These are phyloP conservation scores for Carex arenaria DNA, from an alignment of 202 grass and related monocot genomes.

Conservation along the genomic window DNA sequence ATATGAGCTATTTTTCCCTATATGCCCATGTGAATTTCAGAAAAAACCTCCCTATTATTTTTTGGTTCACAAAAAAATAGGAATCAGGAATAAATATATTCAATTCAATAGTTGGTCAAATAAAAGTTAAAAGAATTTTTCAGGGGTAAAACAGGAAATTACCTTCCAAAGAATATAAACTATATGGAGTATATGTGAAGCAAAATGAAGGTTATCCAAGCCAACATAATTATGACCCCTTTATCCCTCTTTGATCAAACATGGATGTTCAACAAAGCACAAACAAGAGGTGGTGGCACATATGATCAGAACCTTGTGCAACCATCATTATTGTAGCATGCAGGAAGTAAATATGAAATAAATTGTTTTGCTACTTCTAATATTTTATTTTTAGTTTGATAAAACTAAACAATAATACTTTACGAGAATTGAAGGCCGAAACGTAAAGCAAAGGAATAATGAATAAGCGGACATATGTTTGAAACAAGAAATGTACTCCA, in stretches of 20 bases:
- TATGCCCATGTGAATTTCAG: not conserved
- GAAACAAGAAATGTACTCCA: not conserved
- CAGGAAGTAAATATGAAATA: not conserved
- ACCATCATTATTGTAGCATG: conserved; percentile 4
- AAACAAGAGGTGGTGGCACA: not conserved
- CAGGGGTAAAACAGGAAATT: conserved; percentile 16
- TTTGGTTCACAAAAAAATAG: not conserved
- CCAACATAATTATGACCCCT: conserved; percentile 23
- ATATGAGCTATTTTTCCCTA: not conserved
- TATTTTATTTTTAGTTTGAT: not conserved
- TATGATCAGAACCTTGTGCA: not conserved
- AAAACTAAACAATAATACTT: not conserved
- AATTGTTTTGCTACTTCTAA: conserved; percentile 4
- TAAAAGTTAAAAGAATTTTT: not conserved
- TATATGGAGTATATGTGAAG: conserved; percentile 10
- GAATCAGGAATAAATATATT: not conserved
- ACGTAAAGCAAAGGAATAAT: not conserved
- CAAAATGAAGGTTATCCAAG: conserved; percentile 3
- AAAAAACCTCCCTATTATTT: not conserved
- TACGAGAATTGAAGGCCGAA: not conserved
- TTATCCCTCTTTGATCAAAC: not conserved
- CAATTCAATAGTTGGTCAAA: not conserved
- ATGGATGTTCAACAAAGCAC: conserved; percentile 8
- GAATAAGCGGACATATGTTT: not conserved
- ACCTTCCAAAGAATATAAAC: not conserved